Evolutionary conservation across 768 basidiomycete genomes (phyloP).

Genomic region (Amanita pallidorosea): DNA sequence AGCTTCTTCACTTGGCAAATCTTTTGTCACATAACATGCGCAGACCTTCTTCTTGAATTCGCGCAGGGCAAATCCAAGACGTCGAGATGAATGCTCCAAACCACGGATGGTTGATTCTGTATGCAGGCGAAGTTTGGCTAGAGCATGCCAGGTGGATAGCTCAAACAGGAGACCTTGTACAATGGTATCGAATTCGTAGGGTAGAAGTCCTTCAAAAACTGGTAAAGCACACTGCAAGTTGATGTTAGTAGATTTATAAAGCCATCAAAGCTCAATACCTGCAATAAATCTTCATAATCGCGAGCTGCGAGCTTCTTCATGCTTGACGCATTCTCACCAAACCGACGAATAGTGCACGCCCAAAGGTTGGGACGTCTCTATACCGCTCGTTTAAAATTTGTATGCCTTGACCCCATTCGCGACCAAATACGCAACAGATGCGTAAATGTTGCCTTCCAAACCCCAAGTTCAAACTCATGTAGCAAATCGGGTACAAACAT

Average conservation of each 20-base stretch:
- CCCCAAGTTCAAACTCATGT: constrained; percentile 13
- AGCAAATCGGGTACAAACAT: background rate
- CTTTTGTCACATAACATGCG: constrained; percentile 10
- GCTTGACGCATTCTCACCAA: constrained; percentile 21
- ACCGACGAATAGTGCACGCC: constrained; percentile 22
- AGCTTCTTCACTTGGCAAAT: constrained; percentile 16
- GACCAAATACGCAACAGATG: constrained; percentile 15
- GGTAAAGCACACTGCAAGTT: constrained; percentile 18
- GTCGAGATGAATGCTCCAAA: constrained; percentile 15
- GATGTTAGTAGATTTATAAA: too few species aligned
- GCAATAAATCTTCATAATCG: constrained; percentile 25
- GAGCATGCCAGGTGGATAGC: constrained; percentile 23
- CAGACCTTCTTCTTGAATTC: constrained; percentile 13
- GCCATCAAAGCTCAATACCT: background rate
- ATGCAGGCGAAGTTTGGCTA: too few species aligned
- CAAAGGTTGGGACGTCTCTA: constrained; percentile 17
- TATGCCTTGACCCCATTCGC: constrained; percentile 9
- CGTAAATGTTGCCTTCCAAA: constrained; percentile 24
- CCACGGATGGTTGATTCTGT: constrained; percentile 13
- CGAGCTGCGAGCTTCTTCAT: constrained; percentile 20
- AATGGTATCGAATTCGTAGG: constrained; percentile 14
- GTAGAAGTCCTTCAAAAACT: constrained; percentile 26
- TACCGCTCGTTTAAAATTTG: constrained; percentile 17
- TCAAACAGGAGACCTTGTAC: constrained; percentile 18
- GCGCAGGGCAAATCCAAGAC: constrained; percentile 15